These are phyloP conservation scores for Scutellaria minor DNA, from an alignment of 257 asterid genomes.

Conservation along the genomic window DNA sequence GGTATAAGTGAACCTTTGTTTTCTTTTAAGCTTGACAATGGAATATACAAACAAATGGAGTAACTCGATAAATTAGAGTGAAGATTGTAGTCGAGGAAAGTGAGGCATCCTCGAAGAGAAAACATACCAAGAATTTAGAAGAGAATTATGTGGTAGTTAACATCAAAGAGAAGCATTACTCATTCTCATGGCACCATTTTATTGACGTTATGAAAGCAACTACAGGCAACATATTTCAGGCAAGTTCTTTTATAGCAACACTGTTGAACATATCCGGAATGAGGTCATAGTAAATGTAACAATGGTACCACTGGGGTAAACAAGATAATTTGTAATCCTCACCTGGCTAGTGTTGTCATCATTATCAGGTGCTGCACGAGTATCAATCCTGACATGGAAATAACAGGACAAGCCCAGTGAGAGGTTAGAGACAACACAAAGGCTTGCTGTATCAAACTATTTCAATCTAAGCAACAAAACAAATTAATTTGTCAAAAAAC, in stretches of 20 bases:
- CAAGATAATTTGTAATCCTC: conserved; percentile 22
- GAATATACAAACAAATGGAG: not conserved
- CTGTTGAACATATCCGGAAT: not conserved
- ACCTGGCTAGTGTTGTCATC: conserved; percentile 49
- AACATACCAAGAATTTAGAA: too few relatives aligned
- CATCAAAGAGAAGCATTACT: too few relatives aligned
- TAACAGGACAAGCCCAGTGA: not conserved
- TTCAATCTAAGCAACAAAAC: not conserved
- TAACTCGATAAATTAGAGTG: too few relatives aligned
- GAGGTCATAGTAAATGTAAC: conserved; percentile 3
- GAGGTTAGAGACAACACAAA: conserved; percentile 11
- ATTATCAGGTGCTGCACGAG: conserved; percentile 36
- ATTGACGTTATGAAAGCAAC: not conserved
- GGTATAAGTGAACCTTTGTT: not conserved
- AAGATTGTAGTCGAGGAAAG: too few relatives aligned
- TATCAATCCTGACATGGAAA: conserved; percentile 44
- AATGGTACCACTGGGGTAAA: not conserved
- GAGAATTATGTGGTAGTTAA: too few relatives aligned
- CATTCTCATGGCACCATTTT: not conserved
- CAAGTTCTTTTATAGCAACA: not conserved
- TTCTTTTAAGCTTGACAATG: not conserved
- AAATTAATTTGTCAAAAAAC: not conserved
- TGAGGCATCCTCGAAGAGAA: too few relatives aligned
- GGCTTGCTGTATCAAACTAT: not conserved
- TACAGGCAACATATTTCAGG: not conserved